A percentile compares a stretch with the other conserved stretches of the same genome.
Evolutionary conservation across 306 rosid genomes (phyloP).

Genomic region (Lupinus albus): DNA sequence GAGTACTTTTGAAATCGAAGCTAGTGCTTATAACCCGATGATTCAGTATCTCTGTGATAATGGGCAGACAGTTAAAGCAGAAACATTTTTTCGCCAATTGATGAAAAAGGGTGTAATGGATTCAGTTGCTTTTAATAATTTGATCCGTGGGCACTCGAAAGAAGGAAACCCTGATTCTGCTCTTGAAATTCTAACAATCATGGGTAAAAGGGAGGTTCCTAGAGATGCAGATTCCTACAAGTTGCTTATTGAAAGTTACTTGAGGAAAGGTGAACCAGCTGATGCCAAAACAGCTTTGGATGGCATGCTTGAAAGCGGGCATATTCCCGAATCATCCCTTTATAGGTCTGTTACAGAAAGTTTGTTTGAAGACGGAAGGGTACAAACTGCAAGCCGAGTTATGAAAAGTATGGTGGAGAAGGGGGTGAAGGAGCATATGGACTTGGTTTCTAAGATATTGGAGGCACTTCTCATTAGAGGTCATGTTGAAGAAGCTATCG

Average conservation of each 20-base stretch:
- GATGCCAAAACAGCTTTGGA: slow-evolving; percentile 87
- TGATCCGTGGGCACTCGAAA: slow-evolving; percentile 77
- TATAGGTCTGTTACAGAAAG: slow-evolving; percentile 73
- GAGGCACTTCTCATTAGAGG: slow-evolving; percentile 90
- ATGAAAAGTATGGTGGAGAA: slow-evolving; percentile 91
- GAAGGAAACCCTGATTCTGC: slow-evolving; percentile 91
- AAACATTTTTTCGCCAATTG: slow-evolving; percentile 73
- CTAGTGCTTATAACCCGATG: slow-evolving; percentile 76
- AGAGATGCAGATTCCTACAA: slow-evolving; percentile 70
- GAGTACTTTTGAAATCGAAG: slow-evolving; percentile 65
- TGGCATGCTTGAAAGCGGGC: slow-evolving; percentile 84
- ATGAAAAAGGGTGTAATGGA: slow-evolving; percentile 83
- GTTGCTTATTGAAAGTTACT: slow-evolving; percentile 76
- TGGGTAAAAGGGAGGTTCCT: slow-evolving; percentile 77
- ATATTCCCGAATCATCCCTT: slow-evolving; percentile 65
- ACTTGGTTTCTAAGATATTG: slow-evolving; percentile 77
- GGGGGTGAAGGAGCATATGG: slow-evolving; percentile 80
- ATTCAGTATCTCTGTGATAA: slow-evolving; percentile 70
- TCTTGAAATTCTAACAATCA: slow-evolving; percentile 77
- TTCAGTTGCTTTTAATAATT: slow-evolving; percentile 72
- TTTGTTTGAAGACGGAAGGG: slow-evolving; percentile 84
- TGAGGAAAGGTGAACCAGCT: slow-evolving; percentile 86
- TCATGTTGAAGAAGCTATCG: slow-evolving; percentile 89
- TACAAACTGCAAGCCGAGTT: slow-evolving; percentile 92
- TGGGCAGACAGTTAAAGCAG: slow-evolving; percentile 79